These are phyloP conservation scores for Sugiyamaella lignohabitans DNA, from an alignment of 805 yeast genomes.

Conservation along the genomic window DNA sequence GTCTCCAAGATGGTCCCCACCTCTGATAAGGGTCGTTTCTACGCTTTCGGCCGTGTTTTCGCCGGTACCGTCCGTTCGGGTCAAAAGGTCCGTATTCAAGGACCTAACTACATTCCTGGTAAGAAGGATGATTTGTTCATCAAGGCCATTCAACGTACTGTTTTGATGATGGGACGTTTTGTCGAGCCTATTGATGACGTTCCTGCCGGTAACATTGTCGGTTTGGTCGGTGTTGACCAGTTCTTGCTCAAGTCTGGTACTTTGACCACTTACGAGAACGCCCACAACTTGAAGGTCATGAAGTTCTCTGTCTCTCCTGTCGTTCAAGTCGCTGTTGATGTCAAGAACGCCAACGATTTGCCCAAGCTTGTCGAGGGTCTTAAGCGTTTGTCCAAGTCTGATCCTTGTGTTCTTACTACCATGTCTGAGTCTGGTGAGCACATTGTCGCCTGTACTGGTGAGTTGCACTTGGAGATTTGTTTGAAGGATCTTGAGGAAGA, in stretches of 20 bases:
- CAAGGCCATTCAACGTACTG: constrained; percentile 98
- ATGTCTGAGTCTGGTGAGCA: constrained; percentile 98
- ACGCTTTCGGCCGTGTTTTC: constrained; percentile 99
- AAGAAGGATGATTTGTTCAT: constrained; percentile 95
- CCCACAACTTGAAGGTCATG: constrained; percentile 99
- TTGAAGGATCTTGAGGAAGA: constrained; percentile 92
- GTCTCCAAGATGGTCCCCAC: constrained; percentile 99
- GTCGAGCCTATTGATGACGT: constrained; percentile 98
- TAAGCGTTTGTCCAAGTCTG: constrained; percentile 99
- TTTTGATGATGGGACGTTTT: constrained; percentile 98
- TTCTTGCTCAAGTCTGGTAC: constrained; percentile 99
- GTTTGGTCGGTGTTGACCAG: constrained; percentile 99
- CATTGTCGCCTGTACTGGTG: constrained; percentile 99
- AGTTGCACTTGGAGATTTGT: constrained; percentile 98
- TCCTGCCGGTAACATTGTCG: constrained; percentile 99
- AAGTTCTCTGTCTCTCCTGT: constrained; percentile 99
- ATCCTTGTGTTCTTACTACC: constrained; percentile 90
- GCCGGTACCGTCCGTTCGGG: constrained; percentile 99
- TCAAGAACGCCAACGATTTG: constrained; percentile 98
- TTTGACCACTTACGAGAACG: constrained; percentile 89
- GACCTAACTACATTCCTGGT: constrained; percentile 99
- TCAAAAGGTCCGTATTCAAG: constrained; percentile 99
- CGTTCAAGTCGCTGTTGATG: constrained; percentile 99
- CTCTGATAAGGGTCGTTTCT: constrained; percentile 99
- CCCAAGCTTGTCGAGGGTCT: constrained; percentile 99